Conservation (phyloP, 1,284 basidiomycete species). For the Tetrapyrgos nigripes region DNA sequence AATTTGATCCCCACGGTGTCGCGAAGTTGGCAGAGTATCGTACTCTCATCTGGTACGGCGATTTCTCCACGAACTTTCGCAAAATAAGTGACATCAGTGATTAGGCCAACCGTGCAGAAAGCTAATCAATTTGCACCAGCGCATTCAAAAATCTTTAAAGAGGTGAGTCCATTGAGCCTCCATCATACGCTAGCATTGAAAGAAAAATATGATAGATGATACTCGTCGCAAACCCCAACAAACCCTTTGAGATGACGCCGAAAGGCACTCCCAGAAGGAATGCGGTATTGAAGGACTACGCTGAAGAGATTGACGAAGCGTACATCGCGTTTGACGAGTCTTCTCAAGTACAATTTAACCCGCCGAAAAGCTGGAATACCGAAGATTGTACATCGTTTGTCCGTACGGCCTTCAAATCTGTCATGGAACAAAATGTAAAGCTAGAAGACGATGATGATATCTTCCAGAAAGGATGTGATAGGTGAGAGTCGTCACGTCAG, state of each 20-base stretch:
- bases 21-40: constrained; percentile 24
- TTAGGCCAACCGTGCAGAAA: constrained; percentile 42
- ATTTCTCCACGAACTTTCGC: background rate
- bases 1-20: constrained; percentile 31
- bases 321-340: constrained; percentile 13
- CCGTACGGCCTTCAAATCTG: constrained; percentile 12
- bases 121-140: constrained; percentile 47
- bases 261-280: constrained; percentile 35
- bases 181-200: background rate
- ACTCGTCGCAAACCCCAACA: constrained; percentile 30
- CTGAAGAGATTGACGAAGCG: constrained; percentile 33
- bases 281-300: constrained; percentile 30
- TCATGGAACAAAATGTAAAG: constrained; percentile 5
- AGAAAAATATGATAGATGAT: constrained; percentile 34
- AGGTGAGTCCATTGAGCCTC: constrained; percentile 25
- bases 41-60: constrained; percentile 32
- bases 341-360: constrained; percentile 1
- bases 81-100: background rate
- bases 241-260: constrained; percentile 37
- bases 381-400: constrained; percentile 14
- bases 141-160: constrained; percentile 47
- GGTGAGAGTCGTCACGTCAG: too few species aligned
- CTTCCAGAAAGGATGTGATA: constrained; percentile 29
- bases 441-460: constrained; percentile 18
- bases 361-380: constrained; percentile 5